phyloP scores from a whole-genome alignment of 768 basidiomycete species.

The Neoboletus subvelutipes region DNA sequence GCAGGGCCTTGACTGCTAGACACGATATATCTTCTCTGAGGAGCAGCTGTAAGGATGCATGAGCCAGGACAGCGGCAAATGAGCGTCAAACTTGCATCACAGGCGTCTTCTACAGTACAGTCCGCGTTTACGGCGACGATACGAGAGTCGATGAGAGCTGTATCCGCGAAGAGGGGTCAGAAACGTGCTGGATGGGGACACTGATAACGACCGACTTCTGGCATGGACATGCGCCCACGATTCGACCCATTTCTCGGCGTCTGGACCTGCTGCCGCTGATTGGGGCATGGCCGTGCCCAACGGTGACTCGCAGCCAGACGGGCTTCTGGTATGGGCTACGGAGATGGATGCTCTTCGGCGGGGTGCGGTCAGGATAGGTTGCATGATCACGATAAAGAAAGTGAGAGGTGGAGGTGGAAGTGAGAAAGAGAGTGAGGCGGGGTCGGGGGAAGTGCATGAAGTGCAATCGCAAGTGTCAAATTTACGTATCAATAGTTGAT shows the following conservation, averaged over 20 bases:
- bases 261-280: slow-evolving; percentile 23
- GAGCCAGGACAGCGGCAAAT: neutral
- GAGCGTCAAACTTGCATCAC: slow-evolving; percentile 52
- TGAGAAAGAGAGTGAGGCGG: slow-evolving; percentile 7
- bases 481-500: slow-evolving; percentile 18
- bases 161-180: neutral
- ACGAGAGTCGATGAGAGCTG: slow-evolving; percentile 70
- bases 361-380: slow-evolving; percentile 11
- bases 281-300: slow-evolving; percentile 5
- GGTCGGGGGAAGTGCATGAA: slow-evolving; percentile 17
- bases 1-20: slow-evolving; percentile 54
- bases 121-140: slow-evolving; percentile 69
- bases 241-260: slow-evolving; percentile 53
- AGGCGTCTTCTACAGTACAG: slow-evolving; percentile 77
- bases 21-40: slow-evolving; percentile 63
- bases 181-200: neutral
- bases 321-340: slow-evolving; percentile 10
- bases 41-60: slow-evolving; percentile 45
- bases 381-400: slow-evolving; percentile 12
- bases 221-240: slow-evolving; percentile 58
- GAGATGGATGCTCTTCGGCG: slow-evolving; percentile 24
- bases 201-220: slow-evolving; percentile 45
- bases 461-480: slow-evolving; percentile 1
- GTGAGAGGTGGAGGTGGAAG: neutral
- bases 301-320: slow-evolving; percentile 21